These are phyloP conservation scores for Rusavskia elegans DNA, from an alignment of 495 filamentous ascomycete genomes.

Conservation along the genomic window DNA sequence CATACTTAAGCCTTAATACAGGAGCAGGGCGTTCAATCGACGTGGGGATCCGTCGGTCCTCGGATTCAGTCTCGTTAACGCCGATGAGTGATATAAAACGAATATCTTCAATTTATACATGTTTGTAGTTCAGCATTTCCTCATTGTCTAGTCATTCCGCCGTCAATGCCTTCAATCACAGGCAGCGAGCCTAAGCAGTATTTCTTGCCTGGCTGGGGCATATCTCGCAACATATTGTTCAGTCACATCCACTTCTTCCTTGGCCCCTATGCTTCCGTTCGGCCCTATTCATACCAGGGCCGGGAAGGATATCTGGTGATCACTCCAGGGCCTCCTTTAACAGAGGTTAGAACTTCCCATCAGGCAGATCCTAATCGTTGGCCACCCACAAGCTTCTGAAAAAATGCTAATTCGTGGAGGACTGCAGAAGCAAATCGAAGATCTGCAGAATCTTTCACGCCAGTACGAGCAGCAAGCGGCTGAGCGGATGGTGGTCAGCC, in stretches of 20 bases:
- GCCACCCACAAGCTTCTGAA: too few relatives aligned
- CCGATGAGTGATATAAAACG: too few relatives aligned
- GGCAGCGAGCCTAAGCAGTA: slow-evolving; percentile 21
- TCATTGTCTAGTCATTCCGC: not conserved
- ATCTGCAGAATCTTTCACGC: slow-evolving; percentile 31
- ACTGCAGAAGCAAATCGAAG: slow-evolving; percentile 35
- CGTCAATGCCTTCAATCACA: slow-evolving; percentile 3
- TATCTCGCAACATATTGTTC: slow-evolving; percentile 37
- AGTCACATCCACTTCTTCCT: slow-evolving; percentile 37
- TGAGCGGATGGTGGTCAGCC: slow-evolving; percentile 27
- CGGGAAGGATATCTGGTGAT: slow-evolving; percentile 38
- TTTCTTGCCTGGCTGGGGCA: slow-evolving; percentile 36
- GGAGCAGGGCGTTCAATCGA: too few relatives aligned
- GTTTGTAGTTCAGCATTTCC: not conserved
- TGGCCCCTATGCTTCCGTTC: slow-evolving; percentile 30
- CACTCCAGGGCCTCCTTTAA: slow-evolving; percentile 28
- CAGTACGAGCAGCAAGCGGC: slow-evolving; percentile 38
- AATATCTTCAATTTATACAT: too few relatives aligned
- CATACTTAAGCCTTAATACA: too few relatives aligned
- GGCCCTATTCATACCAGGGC: slow-evolving; percentile 38
- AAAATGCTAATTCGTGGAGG: not conserved
- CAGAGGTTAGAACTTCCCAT: slow-evolving; percentile 25
- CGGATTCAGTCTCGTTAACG: too few relatives aligned
- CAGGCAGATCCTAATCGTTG: not conserved
- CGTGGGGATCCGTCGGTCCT: too few relatives aligned